Evolutionary conservation across 2,329 filamentous ascomycete species (phyloP), one percentile per base, ranked within the genome.

Genomic region (Colletotrichum sidae): DNA sequence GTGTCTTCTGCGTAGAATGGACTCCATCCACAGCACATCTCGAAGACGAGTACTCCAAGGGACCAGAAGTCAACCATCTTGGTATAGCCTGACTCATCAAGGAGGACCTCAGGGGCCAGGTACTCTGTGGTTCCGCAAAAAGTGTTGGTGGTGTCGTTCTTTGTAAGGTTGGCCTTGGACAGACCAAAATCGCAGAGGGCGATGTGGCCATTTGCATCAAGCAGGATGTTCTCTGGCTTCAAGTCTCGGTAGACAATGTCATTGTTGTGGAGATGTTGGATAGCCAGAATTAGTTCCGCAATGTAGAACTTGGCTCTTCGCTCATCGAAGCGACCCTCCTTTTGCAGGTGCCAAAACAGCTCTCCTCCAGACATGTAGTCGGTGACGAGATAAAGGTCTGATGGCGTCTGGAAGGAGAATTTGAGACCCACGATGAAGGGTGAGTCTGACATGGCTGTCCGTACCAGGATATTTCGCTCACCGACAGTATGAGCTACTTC

Each of bases 1-100:
- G 96, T 99, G 75, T 99, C 96, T 75, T 99, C 96, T 61, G 96
- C 96, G 72, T 98, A 99, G 80, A 99, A 99, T 0, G 96, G 96
- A 73, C 94, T 97, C 96, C 96, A 99, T 39, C 96, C 96, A 73
- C 96, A 99, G 82, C 96, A 99, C 96, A 99, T 99, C 79, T 99
- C 96, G 73, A 99, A 99, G 1, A 99, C 96, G 59, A 99, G 84
- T 52, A 99, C 96, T 62, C 96, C 96, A 11, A 99, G 85, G 2
- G 96, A 99, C 96, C 96, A 99, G 78, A 98, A 99, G 77, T 99
- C 96, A 7, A 99, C 96, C 96, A 99, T 98, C 82, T 98, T 98
- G 59, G 96, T 98, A 79, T 99, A 99, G 39, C 96, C 96, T 73
- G 94, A 92, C 81, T 99, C 96, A 71, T 99, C 96, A 49, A 99